Evolutionary conservation across 257 asterid species (phyloP).

Genomic region (Nyctanthes arbortristis): DNA sequence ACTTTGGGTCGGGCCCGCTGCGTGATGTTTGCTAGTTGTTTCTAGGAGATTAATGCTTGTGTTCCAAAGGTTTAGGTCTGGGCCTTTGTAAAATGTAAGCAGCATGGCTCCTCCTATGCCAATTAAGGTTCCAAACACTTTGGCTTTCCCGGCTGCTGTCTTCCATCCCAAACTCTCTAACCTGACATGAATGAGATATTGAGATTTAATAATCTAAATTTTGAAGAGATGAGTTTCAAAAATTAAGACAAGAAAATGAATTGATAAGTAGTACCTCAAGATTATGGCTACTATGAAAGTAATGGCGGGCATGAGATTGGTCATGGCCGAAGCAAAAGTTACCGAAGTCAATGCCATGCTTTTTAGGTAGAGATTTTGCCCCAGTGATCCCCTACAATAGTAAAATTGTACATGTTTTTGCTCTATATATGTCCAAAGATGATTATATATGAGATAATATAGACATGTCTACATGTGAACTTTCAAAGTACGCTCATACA

Average conservation of each 20-base stretch:
- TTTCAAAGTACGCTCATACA: no score
- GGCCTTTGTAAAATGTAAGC: constrained; percentile 72
- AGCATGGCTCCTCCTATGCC: constrained; percentile 82
- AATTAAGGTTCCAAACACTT: constrained; percentile 57
- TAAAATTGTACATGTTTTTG: neutral
- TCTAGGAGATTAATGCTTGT: constrained; percentile 52
- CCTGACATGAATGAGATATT: constrained; percentile 45
- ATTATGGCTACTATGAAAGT: constrained; percentile 57
- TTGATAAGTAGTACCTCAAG: constrained; percentile 33
- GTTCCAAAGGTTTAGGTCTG: constrained; percentile 39
- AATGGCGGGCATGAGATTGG: constrained; percentile 66
- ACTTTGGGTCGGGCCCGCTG: neutral
- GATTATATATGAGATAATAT: no score
- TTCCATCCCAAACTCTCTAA: constrained; percentile 64
- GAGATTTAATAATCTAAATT: neutral
- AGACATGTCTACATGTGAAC: no score
- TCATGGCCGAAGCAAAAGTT: constrained; percentile 63
- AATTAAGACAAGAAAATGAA: neutral
- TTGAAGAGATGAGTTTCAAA: neutral
- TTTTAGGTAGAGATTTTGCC: constrained; percentile 57
- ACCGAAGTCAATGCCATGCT: constrained; percentile 56
- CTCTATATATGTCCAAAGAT: no score
- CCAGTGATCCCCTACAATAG: constrained; percentile 58
- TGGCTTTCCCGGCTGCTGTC: constrained; percentile 63
- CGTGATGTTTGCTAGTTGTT: constrained; percentile 22